Conservation (phyloP, 306 rosid genomes). For the Purshia tridentata region DNA sequence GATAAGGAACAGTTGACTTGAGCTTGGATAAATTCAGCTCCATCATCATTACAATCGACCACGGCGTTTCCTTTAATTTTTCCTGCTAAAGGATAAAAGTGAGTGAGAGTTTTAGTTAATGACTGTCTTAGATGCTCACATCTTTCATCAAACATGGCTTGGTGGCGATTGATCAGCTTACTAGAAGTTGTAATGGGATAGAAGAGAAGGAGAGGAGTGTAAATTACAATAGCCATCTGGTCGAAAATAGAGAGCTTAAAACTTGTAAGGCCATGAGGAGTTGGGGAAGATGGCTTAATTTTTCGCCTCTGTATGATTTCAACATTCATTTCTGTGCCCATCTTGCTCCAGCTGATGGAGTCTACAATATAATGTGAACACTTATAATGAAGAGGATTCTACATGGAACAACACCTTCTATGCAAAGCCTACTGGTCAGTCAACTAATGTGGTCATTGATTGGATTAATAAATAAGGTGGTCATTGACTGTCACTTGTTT, state of each 20-base stretch:
- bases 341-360: neutral
- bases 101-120: conserved; percentile 40
- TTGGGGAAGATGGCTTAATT: conserved; percentile 35
- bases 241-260: conserved; percentile 23
- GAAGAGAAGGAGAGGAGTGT: conserved; percentile 28
- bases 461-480: too few species aligned
- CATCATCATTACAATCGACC: conserved; percentile 48
- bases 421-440: too few species aligned
- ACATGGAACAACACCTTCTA: too few species aligned
- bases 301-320: conserved; percentile 15
- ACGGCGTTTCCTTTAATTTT: conserved; percentile 25
- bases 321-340: conserved; percentile 7
- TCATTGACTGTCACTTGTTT: too few species aligned
- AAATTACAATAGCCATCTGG: conserved; percentile 18
- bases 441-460: too few species aligned
- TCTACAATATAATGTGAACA: too few species aligned
- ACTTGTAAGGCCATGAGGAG: conserved; percentile 27
- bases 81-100: conserved; percentile 54
- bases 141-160: neutral
- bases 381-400: too few species aligned
- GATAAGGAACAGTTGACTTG: conserved; percentile 20
- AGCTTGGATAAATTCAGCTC: conserved; percentile 31
- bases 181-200: conserved; percentile 6
- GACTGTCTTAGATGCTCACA: conserved; percentile 39
- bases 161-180: neutral